phyloP scores from a whole-genome alignment of 2,329 filamentous ascomycete genomes.

The Botryosphaeria agaves region DNA sequence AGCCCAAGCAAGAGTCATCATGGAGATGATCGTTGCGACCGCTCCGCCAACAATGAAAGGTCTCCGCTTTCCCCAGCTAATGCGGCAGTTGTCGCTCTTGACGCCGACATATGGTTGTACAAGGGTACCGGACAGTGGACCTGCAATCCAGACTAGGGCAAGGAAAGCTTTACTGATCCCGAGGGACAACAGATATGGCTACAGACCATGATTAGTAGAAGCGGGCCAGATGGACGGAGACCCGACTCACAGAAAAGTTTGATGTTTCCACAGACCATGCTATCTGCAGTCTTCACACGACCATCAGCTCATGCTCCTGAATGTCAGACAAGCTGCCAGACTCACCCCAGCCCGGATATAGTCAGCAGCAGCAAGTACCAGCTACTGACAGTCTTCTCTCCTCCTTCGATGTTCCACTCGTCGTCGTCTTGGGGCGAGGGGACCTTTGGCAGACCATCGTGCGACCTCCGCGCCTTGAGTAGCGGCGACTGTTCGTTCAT shows the following conservation, averaged over 20 bases:
- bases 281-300: constrained; percentile 52
- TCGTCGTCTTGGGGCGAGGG: constrained; percentile 13
- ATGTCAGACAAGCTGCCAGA: constrained; percentile 5
- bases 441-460: constrained; percentile 3
- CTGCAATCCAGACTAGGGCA: constrained; percentile 38
- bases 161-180: constrained; percentile 34
- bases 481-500: constrained; percentile 11
- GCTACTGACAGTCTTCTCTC: constrained; percentile 55
- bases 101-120: constrained; percentile 37
- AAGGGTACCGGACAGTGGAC: constrained; percentile 33
- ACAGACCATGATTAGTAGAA: not conserved
- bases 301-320: constrained; percentile 4
- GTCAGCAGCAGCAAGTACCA: constrained; percentile 81
- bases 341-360: constrained; percentile 59
- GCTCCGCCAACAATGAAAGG: constrained; percentile 35
- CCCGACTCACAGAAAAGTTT: constrained; percentile 53
- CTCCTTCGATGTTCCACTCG: constrained; percentile 26
- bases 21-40: constrained; percentile 28
- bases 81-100: constrained; percentile 32
- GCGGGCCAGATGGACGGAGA: not conserved
- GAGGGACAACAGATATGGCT: constrained; percentile 35
- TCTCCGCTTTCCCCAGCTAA: constrained; percentile 29
- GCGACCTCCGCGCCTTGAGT: constrained; percentile 5
- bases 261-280: constrained; percentile 93
- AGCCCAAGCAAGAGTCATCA: constrained; percentile 33